These are phyloP conservation scores for Myxozyma geophila DNA, from an alignment of 805 yeast genomes.

Conservation along the genomic window DNA sequence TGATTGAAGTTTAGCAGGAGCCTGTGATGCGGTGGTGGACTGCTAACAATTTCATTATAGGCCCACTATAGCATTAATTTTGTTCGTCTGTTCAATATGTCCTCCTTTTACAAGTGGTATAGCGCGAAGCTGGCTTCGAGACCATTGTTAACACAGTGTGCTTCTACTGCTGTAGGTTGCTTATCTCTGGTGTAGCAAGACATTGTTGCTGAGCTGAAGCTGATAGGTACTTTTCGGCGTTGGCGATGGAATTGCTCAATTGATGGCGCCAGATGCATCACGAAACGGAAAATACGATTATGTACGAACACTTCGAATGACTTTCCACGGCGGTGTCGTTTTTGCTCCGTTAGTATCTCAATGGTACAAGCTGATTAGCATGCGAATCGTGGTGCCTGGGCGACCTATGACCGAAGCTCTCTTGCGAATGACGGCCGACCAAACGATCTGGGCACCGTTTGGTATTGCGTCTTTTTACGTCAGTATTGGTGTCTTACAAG, in stretches of 20 bases:
- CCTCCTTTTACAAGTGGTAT: constrained; percentile 30
- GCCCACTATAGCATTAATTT: no score
- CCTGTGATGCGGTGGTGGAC: no score
- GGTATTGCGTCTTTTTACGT: constrained; percentile 72
- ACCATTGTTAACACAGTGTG: constrained; percentile 34
- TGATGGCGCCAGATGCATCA: constrained; percentile 48
- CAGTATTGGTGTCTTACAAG: constrained; percentile 70
- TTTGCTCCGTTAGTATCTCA: constrained; percentile 76
- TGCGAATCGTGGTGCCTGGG: constrained; percentile 27
- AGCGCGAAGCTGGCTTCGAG: constrained; percentile 25
- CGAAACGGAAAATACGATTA: constrained; percentile 51
- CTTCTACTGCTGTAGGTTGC: constrained; percentile 23
- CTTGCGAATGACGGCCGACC: constrained; percentile 69
- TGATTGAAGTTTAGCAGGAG: no score
- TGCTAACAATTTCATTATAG: no score
- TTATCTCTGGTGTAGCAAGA: neutral
- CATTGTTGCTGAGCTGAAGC: no score
- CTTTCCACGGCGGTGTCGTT: constrained; percentile 69
- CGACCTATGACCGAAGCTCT: constrained; percentile 46
- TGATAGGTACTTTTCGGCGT: constrained; percentile 57
- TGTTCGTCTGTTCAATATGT: constrained; percentile 6
- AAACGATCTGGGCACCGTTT: constrained; percentile 72
- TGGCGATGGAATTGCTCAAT: constrained; percentile 79
- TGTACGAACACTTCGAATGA: constrained; percentile 64
- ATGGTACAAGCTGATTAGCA: constrained; percentile 50